Evolutionary conservation across 2,329 filamentous ascomycete species (phyloP).

Genomic region (Aureobasidium sp.): DNA sequence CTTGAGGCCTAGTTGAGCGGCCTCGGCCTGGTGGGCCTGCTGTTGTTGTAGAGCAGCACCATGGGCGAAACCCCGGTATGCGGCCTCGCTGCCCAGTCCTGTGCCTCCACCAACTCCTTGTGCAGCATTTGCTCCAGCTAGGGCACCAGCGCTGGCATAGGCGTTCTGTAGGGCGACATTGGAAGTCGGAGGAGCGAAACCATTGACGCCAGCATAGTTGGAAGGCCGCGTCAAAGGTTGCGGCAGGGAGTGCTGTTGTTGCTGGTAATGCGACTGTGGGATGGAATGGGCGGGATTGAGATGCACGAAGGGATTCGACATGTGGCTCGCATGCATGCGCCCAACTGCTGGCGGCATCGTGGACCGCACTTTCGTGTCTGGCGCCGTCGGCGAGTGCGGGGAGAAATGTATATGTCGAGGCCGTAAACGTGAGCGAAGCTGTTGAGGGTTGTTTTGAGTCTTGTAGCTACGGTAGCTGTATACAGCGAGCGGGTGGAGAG

Average conservation of each 20-base stretch:
- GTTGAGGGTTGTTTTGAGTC: neutral
- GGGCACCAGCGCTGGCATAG: conserved; percentile 18
- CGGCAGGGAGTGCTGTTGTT: conserved; percentile 30
- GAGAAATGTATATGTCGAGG: neutral
- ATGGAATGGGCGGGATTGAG: conserved; percentile 45
- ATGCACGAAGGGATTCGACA: conserved; percentile 53
- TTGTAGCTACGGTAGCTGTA: neutral
- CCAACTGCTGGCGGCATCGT: conserved; percentile 53
- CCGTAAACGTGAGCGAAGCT: neutral
- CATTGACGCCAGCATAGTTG: conserved; percentile 51
- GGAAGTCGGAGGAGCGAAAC: conserved; percentile 41
- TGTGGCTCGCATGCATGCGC: conserved; percentile 51
- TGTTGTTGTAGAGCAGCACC: conserved; percentile 51
- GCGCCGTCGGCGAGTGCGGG: neutral
- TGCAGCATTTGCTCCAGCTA: conserved; percentile 17
- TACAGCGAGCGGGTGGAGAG: neutral
- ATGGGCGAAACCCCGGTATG: conserved; percentile 79
- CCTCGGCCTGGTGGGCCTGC: conserved; percentile 35
- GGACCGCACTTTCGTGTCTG: neutral
- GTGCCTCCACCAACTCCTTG: conserved; percentile 38
- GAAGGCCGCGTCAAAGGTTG: conserved; percentile 60
- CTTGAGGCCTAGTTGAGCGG: conserved; percentile 39
- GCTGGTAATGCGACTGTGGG: conserved; percentile 38
- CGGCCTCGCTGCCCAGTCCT: conserved; percentile 78
- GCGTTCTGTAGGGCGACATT: conserved; percentile 41